Evolutionary conservation across 257 asterid species (phyloP).

Genomic region (Apocynum venetum): DNA sequence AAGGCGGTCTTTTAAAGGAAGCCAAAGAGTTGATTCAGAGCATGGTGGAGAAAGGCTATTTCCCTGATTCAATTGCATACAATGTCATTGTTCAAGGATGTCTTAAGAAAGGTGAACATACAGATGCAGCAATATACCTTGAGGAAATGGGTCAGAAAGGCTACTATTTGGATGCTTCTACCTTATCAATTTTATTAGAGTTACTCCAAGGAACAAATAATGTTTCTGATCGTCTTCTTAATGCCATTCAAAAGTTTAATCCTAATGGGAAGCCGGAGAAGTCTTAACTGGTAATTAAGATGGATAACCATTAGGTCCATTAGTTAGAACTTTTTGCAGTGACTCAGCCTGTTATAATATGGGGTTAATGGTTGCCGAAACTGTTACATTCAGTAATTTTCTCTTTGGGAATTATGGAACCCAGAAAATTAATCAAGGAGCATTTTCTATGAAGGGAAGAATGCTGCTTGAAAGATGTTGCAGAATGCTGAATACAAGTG

Average conservation of each 20-base stretch:
- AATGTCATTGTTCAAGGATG: constrained; percentile 22
- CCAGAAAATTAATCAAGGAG: background rate
- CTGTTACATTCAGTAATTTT: background rate
- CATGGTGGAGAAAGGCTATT: constrained; percentile 24
- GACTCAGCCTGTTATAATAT: background rate
- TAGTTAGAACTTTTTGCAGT: background rate
- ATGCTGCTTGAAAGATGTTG: background rate
- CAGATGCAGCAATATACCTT: background rate
- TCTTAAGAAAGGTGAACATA: constrained; percentile 5
- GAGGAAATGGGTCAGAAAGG: constrained; percentile 2
- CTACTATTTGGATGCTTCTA: background rate
- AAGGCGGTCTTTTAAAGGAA: constrained; percentile 24
- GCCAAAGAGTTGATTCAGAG: constrained; percentile 22
- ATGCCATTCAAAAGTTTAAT: constrained; percentile 3
- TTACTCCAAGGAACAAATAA: background rate
- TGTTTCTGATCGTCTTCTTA: constrained; percentile 3
- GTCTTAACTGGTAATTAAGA: background rate
- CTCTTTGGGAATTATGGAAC: background rate
- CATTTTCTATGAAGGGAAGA: background rate
- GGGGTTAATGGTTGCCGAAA: background rate
- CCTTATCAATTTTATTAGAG: background rate
- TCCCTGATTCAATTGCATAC: constrained; percentile 19
- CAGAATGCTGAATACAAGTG: background rate
- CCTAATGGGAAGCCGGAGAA: background rate
- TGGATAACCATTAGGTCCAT: background rate